These are phyloP conservation scores for Coemansia sp. DNA, from an alignment of 192 early-diverging fungal species.

Conservation along the genomic window DNA sequence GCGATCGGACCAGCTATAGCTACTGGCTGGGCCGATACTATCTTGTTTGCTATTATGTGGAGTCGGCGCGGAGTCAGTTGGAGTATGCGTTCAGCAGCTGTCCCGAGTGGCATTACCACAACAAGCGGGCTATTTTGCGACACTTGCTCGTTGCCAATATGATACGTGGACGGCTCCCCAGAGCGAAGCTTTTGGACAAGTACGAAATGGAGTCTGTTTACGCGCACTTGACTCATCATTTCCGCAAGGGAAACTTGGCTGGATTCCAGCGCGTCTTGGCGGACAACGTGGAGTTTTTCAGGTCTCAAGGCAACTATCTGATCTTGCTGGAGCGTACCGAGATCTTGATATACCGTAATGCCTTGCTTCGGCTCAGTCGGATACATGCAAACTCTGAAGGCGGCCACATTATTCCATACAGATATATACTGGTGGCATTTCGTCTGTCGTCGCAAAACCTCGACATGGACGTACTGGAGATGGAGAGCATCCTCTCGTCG, in stretches of 20 bases:
- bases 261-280: slow-evolving; percentile 33
- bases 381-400: slow-evolving; percentile 12
- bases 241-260: slow-evolving; percentile 43
- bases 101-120: slow-evolving; percentile 44
- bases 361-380: slow-evolving; percentile 12
- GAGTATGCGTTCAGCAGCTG: slow-evolving; percentile 44
- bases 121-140: slow-evolving; percentile 47
- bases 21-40: slow-evolving; percentile 55
- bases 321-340: slow-evolving; percentile 49
- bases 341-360: slow-evolving; percentile 46
- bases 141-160: slow-evolving; percentile 50
- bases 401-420: slow-evolving; percentile 25
- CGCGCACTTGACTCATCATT: slow-evolving; percentile 23
- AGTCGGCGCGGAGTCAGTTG: slow-evolving; percentile 37
- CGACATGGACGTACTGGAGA: slow-evolving; percentile 44
- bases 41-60: slow-evolving; percentile 46
- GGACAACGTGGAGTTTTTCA: slow-evolving; percentile 48
- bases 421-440: slow-evolving; percentile 34
- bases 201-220: slow-evolving; percentile 52
- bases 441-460: slow-evolving; percentile 29
- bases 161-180: slow-evolving; percentile 42
- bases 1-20: slow-evolving; percentile 39
- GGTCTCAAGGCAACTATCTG: slow-evolving; percentile 49
- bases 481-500: slow-evolving; percentile 51
- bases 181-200: slow-evolving; percentile 21